Evolutionary conservation across 768 basidiomycete genomes (phyloP).

Genomic region (Rhizopogon salebrosus): DNA sequence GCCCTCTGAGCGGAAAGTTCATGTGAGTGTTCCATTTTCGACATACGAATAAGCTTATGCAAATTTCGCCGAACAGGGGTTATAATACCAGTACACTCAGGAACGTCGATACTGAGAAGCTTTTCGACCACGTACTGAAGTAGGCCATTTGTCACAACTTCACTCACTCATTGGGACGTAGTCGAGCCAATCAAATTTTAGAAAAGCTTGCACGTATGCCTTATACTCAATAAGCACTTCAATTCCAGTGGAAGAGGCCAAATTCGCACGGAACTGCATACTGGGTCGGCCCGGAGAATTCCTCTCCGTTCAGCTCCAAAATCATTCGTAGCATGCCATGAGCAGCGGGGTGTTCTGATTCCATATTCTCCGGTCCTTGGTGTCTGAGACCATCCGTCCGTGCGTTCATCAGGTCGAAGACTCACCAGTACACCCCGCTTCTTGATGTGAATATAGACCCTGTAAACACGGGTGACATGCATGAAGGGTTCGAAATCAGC

Average conservation of each 20-base stretch:
- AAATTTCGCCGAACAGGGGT: conserved; percentile 95
- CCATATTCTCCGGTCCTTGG: no score
- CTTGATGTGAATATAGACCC: conserved; percentile 74
- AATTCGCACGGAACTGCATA: conserved; percentile 37
- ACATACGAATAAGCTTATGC: conserved; percentile 85
- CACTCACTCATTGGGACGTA: conserved; percentile 97
- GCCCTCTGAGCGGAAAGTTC: neutral
- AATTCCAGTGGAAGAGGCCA: conserved; percentile 93
- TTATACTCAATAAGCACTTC: conserved; percentile 99
- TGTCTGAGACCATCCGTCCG: no score
- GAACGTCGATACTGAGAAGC: conserved; percentile 93
- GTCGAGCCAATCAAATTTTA: conserved; percentile 98
- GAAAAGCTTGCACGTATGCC: conserved; percentile 94
- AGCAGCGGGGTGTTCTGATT: conserved; percentile 98
- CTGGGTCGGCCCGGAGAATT: conserved; percentile 85
- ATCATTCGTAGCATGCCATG: conserved; percentile 98
- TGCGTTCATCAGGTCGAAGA: no score
- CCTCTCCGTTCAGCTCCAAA: conserved; percentile 95
- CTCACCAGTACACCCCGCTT: no score
- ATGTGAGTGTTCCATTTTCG: neutral
- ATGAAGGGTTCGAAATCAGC: conserved; percentile 88
- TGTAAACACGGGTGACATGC: conserved; percentile 69
- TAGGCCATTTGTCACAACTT: conserved; percentile 1
- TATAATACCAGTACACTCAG: conserved; percentile 98
- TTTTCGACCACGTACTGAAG: conserved; percentile 77